Conservation (phyloP, 495 filamentous ascomycete species). For the Cercophora newfieldiana region DNA sequence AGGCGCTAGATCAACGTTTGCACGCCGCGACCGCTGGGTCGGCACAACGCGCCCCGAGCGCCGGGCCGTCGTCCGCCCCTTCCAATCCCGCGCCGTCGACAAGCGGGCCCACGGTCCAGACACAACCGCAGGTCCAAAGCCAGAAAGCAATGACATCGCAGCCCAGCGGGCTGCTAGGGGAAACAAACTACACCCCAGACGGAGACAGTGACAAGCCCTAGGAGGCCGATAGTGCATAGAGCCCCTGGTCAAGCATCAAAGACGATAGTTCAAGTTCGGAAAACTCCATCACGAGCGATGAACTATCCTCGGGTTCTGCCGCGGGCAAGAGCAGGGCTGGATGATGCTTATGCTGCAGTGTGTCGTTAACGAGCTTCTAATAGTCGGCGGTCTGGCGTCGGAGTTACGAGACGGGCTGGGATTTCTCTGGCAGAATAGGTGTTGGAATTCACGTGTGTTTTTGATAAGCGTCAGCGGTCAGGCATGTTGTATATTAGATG, state of each 20-base stretch:
- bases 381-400: not conserved
- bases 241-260: too few species aligned
- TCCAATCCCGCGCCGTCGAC: constrained; percentile 41
- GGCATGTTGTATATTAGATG: not conserved
- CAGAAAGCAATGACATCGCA: constrained; percentile 47
- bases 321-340: not conserved
- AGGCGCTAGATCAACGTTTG: constrained; percentile 87
- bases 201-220: constrained; percentile 43
- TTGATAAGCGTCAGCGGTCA: not conserved
- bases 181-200: constrained; percentile 69
- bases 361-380: not conserved
- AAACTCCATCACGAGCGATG: too few species aligned
- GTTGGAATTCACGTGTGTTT: not conserved
- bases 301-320: not conserved
- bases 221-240: constrained; percentile 22
- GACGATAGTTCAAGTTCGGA: too few species aligned
- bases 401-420: constrained; percentile 6
- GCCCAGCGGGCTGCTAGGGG: constrained; percentile 55
- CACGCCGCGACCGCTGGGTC: constrained; percentile 70
- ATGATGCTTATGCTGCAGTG: not conserved
- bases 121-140: constrained; percentile 49
- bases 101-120: constrained; percentile 48
- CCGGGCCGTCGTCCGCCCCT: constrained; percentile 38
- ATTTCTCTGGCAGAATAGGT: not conserved
- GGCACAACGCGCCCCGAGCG: constrained; percentile 40